These are phyloP conservation scores for Lachnellula arida DNA, from an alignment of 2,329 filamentous ascomycete genomes.

Conservation along the genomic window DNA sequence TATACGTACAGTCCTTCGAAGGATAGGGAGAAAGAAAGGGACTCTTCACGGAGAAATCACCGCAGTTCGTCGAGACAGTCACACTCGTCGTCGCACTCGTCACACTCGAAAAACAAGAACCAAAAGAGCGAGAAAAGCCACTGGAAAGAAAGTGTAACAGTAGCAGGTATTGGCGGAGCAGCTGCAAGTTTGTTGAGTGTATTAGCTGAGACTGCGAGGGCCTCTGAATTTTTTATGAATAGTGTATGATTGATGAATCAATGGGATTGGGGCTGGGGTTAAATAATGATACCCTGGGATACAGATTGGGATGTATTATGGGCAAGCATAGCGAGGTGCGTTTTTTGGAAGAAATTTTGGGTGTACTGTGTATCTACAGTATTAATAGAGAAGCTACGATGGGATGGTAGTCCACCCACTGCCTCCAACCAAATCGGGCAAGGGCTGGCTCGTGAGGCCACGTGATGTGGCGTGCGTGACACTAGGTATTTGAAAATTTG, in stretches of 20 bases:
- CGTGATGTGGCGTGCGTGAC: no score
- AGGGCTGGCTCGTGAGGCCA: no score
- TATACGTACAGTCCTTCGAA: not conserved
- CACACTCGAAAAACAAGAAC: conserved; percentile 3
- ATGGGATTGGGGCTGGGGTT: not conserved
- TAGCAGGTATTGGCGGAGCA: conserved; percentile 56
- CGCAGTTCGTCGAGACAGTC: not conserved
- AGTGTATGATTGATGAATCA: conserved; percentile 1
- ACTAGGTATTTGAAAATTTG: no score
- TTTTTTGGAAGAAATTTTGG: no score
- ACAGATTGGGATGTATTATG: not conserved
- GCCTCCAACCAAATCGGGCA: no score
- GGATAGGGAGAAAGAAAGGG: not conserved
- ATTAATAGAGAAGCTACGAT: no score
- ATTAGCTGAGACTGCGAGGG: conserved; percentile 50
- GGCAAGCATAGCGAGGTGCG: no score
- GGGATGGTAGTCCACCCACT: no score
- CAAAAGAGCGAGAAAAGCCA: conserved; percentile 30
- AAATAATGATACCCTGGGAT: not conserved
- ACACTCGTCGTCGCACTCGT: not conserved
- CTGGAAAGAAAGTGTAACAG: conserved; percentile 51
- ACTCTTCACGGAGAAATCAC: not conserved
- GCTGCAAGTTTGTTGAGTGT: conserved; percentile 55
- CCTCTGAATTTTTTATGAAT: conserved; percentile 11
- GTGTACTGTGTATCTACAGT: no score